Conservation (phyloP, 345 rosid species). For the Euphorbia pulcherrima region DNA sequence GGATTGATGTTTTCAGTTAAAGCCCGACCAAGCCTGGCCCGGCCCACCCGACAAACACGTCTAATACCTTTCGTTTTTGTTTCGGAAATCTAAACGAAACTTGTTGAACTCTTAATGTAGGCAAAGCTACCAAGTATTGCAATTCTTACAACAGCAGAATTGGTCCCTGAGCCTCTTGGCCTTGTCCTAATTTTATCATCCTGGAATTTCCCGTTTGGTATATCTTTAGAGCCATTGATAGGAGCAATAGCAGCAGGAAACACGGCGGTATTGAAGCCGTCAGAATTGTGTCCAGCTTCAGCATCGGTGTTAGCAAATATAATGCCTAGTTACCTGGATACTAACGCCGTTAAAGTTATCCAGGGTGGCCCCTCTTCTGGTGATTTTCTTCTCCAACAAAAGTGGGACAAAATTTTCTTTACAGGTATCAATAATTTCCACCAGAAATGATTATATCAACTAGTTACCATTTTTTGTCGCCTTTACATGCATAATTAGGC, state of each 20-base stretch:
- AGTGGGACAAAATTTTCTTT: conserved; percentile 79
- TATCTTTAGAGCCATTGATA: conserved; percentile 63
- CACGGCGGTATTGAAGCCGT: conserved; percentile 60
- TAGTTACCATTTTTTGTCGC: no score
- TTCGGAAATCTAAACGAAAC: no score
- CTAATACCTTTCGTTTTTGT: no score
- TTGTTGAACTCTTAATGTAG: conserved; percentile 20
- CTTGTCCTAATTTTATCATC: conserved; percentile 56
- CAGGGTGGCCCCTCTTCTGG: conserved; percentile 56
- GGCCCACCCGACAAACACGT: no score
- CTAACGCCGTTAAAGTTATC: conserved; percentile 50
- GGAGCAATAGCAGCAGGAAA: conserved; percentile 90
- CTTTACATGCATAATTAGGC: no score
- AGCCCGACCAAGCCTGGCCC: no score
- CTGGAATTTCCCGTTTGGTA: conserved; percentile 73
- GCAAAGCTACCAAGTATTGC: conserved; percentile 56
- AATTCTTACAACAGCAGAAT: conserved; percentile 39
- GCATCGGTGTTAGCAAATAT: conserved; percentile 49
- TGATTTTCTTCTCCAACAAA: conserved; percentile 50
- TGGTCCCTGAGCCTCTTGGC: conserved; percentile 66
- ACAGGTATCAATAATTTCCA: conserved; percentile 38
- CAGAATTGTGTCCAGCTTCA: conserved; percentile 61
- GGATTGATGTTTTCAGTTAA: no score
- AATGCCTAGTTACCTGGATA: conserved; percentile 53
- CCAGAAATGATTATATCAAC: no score